A percentile compares a stretch with the other conserved stretches of the same genome.
phyloP scores from a whole-genome alignment of 2,329 filamentous ascomycete genomes.

The Chaetomiaceae sp. region DNA sequence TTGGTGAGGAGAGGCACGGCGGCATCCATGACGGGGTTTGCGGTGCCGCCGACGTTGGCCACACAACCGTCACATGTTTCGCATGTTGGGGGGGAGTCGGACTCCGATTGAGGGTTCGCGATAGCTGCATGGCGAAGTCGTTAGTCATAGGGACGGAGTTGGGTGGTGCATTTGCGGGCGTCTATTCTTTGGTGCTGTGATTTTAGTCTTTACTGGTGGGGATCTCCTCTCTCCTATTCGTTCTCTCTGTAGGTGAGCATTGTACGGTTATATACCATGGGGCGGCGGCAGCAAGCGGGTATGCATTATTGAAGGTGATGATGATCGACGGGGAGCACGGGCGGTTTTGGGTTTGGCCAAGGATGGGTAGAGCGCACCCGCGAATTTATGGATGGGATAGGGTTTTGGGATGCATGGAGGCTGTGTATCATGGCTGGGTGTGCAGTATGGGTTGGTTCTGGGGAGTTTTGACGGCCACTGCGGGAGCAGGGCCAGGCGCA shows the following conservation, averaged over 20 bases:
- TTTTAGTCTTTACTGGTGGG: background rate
- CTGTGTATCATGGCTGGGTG: background rate
- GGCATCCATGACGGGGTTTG: background rate
- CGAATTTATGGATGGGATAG: slow-evolving; percentile 2
- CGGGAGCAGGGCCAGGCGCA: slow-evolving; percentile 41
- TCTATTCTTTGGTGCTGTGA: background rate
- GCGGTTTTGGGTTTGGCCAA: background rate
- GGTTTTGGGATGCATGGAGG: background rate
- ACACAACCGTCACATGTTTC: no score
- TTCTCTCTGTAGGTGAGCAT: background rate
- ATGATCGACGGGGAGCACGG: background rate
- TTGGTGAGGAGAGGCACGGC: background rate
- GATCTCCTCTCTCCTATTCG: background rate
- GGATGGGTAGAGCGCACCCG: background rate
- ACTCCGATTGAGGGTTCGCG: background rate
- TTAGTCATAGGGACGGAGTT: background rate
- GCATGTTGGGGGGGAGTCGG: no score
- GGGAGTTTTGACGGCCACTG: background rate
- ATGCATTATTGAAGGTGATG: slow-evolving; percentile 3
- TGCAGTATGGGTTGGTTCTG: background rate
- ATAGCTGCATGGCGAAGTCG: no score
- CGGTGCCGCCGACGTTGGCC: no score
- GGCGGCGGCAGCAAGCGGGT: background rate
- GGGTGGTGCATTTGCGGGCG: background rate
- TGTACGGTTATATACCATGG: background rate